Conservation (phyloP, 352 stramenopile species). For the Pythium monospermum region DNA sequence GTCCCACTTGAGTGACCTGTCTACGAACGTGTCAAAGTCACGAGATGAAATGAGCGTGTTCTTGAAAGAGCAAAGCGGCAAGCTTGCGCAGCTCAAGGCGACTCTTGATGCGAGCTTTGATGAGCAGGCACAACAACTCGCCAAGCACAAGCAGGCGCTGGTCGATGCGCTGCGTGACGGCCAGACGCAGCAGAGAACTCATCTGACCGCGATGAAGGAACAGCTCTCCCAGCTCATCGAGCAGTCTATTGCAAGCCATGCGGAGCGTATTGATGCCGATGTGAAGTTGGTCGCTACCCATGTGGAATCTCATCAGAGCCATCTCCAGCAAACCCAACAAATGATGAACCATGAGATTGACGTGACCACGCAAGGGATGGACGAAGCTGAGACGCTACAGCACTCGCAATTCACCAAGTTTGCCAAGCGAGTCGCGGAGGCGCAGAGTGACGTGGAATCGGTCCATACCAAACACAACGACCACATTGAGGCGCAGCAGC, state of each 20-base stretch:
- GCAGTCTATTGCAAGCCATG: slow-evolving; percentile 19
- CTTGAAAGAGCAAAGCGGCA: slow-evolving; percentile 23
- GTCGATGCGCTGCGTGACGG: slow-evolving; percentile 20
- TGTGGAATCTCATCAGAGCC: slow-evolving; percentile 16
- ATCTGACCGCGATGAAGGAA: slow-evolving; percentile 21
- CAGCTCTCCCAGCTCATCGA: slow-evolving; percentile 22
- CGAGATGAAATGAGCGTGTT: slow-evolving; percentile 25
- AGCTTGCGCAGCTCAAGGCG: slow-evolving; percentile 16
- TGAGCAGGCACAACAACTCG: slow-evolving; percentile 16
- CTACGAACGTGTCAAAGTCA: slow-evolving; percentile 18
- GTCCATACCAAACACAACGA: slow-evolving; percentile 13
- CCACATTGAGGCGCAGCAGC: slow-evolving; percentile 7
- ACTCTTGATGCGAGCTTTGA: slow-evolving; percentile 17
- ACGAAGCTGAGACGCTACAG: slow-evolving; percentile 19
- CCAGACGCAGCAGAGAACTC: slow-evolving; percentile 16
- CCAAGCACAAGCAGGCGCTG: slow-evolving; percentile 19
- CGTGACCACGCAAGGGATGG: slow-evolving; percentile 14
- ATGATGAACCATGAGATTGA: slow-evolving; percentile 21
- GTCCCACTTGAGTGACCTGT: slow-evolving; percentile 14
- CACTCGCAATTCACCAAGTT: slow-evolving; percentile 19
- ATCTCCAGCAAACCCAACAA: slow-evolving; percentile 13
- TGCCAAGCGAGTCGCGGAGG: slow-evolving; percentile 11
- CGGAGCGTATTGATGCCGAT: slow-evolving; percentile 16
- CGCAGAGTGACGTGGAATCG: slow-evolving; percentile 6
- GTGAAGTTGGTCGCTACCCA: slow-evolving; percentile 16